Conservation (phyloP, 75 land plant genomes). For the Larix kaempferi region DNA sequence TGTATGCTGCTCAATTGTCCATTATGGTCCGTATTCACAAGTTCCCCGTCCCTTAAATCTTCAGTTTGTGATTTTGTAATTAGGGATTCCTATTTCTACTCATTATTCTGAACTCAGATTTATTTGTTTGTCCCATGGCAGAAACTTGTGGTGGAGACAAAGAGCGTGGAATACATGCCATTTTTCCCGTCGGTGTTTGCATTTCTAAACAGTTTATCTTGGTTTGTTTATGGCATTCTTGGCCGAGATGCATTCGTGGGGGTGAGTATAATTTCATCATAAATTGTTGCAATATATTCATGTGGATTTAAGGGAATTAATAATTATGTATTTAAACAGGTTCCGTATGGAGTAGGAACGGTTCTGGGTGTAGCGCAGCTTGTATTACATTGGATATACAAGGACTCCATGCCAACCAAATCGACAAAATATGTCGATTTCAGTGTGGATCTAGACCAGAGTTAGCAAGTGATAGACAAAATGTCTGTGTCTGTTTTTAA, state of each 20-base stretch:
- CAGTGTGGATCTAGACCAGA: background rate
- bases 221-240: conserved; percentile 25
- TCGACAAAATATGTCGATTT: background rate
- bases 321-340: conserved; percentile 6
- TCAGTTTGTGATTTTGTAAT: background rate
- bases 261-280: background rate
- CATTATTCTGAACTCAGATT: background rate
- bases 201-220: conserved; percentile 15
- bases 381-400: conserved; percentile 15
- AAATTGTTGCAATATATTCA: background rate
- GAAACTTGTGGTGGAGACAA: conserved; percentile 22
- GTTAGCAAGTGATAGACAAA: too few species aligned
- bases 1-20: conserved; percentile 15
- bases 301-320: background rate
- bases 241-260: conserved; percentile 24
- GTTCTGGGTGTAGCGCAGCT: conserved; percentile 22
- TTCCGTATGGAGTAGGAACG: conserved; percentile 39
- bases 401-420: conserved; percentile 11
- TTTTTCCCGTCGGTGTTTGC: conserved; percentile 25
- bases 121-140: conserved; percentile 3
- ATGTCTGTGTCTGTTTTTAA: too few species aligned
- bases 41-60: background rate
- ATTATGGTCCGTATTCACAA: conserved; percentile 12
- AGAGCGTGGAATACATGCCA: conserved; percentile 30
- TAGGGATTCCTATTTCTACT: background rate